These are phyloP conservation scores for Leptographium radiaticola DNA, from an alignment of 2,329 filamentous ascomycete species.

Conservation along the genomic window DNA sequence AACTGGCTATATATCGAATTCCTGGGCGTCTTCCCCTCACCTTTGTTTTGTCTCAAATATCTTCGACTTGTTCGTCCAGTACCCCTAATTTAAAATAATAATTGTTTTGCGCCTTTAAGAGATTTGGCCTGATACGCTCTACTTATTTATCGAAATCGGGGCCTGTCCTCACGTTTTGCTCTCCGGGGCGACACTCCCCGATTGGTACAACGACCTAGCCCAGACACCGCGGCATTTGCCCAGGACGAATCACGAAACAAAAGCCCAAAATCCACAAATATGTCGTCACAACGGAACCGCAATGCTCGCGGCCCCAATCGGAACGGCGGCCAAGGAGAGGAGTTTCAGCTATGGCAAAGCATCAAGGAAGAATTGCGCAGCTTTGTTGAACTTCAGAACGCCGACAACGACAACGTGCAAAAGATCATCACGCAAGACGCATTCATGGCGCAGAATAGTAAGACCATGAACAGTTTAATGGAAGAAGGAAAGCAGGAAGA, in stretches of 20 bases:
- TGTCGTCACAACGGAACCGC: constrained; percentile 16
- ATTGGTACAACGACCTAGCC: no score
- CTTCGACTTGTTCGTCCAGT: no score
- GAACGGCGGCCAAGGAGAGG: constrained; percentile 29
- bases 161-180: no score
- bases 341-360: constrained; percentile 26
- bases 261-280: neutral
- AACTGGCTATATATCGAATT: no score
- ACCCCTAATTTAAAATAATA: no score
- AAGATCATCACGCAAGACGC: constrained; percentile 26
- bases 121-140: no score
- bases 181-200: no score
- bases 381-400: constrained; percentile 24
- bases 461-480: constrained; percentile 17
- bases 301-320: constrained; percentile 20
- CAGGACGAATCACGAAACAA: no score
- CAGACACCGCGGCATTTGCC: no score
- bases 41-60: neutral
- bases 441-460: constrained; percentile 23
- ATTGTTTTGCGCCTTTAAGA: no score
- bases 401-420: constrained; percentile 24
- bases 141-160: no score
- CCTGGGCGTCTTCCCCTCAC: neutral
- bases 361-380: constrained; percentile 23
- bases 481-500: constrained; percentile 17